These are phyloP conservation scores for Melampsora occidentalis DNA, from an alignment of 1,284 basidiomycete genomes.

Conservation along the genomic window DNA sequence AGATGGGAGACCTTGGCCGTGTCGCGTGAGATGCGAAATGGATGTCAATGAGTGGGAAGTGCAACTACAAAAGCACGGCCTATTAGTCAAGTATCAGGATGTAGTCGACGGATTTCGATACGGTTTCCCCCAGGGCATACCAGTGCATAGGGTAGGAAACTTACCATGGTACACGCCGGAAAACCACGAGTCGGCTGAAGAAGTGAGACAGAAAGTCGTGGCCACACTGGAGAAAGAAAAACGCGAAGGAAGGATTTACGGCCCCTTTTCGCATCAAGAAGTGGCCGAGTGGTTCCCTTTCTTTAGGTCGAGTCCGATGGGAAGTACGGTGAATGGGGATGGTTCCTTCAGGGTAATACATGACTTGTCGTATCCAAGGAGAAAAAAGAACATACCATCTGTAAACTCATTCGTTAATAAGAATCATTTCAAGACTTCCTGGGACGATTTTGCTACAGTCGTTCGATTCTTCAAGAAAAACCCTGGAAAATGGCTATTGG, in stretches of 20 bases:
- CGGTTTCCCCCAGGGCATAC: background rate
- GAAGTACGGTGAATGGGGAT: too few relatives aligned
- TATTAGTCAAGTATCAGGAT: too few relatives aligned
- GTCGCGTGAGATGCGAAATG: too few relatives aligned
- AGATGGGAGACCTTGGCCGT: too few relatives aligned
- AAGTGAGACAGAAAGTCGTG: background rate
- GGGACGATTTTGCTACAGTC: background rate
- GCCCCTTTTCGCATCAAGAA: slow-evolving; percentile 6
- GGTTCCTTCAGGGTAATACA: background rate
- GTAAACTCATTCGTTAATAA: slow-evolving; percentile 24
- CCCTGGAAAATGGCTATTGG: background rate
- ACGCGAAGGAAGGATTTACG: background rate
- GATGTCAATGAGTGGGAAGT: too few relatives aligned
- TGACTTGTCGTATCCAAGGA: background rate
- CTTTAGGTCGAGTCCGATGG: too few relatives aligned
- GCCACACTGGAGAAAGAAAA: background rate
- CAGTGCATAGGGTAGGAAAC: background rate
- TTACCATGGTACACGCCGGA: background rate
- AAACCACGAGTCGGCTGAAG: background rate
- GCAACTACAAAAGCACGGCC: too few relatives aligned
- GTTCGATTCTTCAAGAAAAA: background rate
- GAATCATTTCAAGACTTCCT: too few relatives aligned
- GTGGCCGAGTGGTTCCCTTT: background rate
- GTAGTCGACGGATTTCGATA: too few relatives aligned
- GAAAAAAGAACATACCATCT: background rate